These are phyloP conservation scores for Apiotrichum veenhuisii DNA, from an alignment of 1,284 basidiomycete genomes.

Conservation along the genomic window DNA sequence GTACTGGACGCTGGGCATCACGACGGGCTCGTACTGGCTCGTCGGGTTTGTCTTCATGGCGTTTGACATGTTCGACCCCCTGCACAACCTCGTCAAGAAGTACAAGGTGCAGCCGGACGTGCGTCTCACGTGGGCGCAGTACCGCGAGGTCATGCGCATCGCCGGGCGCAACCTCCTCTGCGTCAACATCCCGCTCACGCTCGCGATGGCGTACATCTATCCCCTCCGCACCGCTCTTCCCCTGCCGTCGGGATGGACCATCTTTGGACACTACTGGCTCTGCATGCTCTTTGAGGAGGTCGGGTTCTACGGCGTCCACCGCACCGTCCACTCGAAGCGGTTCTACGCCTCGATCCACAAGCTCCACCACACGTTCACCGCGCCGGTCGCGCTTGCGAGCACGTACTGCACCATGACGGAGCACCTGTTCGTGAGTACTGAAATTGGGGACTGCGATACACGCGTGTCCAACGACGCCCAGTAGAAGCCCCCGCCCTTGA, in stretches of 20 bases:
- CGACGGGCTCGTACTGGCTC: conserved; percentile 13
- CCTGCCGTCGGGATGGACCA: conserved; percentile 8
- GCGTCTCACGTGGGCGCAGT: conserved; percentile 16
- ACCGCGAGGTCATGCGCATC: conserved; percentile 9
- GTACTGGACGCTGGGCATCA: conserved; percentile 9
- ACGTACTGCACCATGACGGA: conserved; percentile 20
- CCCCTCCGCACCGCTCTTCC: conserved; percentile 2
- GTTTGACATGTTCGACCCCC: conserved; percentile 14
- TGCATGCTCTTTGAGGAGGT: conserved; percentile 18
- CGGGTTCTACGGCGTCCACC: conserved; percentile 19
- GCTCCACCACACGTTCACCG: conserved; percentile 21
- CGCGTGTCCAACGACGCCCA: no score
- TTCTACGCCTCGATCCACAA: conserved; percentile 18
- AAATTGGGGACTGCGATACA: no score
- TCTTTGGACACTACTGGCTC: conserved; percentile 13
- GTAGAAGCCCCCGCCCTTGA: no score
- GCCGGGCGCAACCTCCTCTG: conserved; percentile 10
- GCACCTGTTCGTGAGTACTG: conserved; percentile 14
- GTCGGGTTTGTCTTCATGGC: conserved; percentile 15
- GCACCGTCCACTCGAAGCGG: conserved; percentile 9
- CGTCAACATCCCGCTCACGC: conserved; percentile 13
- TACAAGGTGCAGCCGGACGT: conserved; percentile 21
- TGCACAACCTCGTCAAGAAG: conserved; percentile 9
- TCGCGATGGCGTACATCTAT: neutral
- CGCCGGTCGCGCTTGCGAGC: conserved; percentile 19